These are phyloP conservation scores for Ephemerocybe angulata DNA, from an alignment of 768 basidiomycete genomes.

Conservation along the genomic window DNA sequence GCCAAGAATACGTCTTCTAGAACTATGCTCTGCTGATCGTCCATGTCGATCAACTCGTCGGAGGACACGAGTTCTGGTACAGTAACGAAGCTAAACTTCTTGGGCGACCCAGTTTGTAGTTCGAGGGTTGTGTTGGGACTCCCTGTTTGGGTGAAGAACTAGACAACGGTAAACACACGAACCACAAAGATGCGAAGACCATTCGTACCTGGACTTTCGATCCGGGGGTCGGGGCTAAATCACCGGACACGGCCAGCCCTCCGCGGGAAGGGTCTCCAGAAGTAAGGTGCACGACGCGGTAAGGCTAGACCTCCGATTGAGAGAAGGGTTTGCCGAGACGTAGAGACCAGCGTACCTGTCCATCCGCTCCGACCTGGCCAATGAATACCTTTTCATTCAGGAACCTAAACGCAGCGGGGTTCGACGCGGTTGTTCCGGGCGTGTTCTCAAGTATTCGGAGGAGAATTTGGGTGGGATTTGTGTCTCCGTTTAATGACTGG, in stretches of 20 bases:
- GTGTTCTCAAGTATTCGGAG: conserved; percentile 25
- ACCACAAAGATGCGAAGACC: background rate
- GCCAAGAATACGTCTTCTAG: conserved; percentile 38
- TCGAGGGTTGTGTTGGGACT: conserved; percentile 11
- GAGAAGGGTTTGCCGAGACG: background rate
- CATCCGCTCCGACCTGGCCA: conserved; percentile 34
- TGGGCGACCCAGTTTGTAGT: background rate
- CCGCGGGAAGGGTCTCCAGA: conserved; percentile 72
- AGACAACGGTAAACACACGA: conserved; percentile 2
- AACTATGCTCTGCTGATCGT: conserved; percentile 12
- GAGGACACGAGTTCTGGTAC: conserved; percentile 9
- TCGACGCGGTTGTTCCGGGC: background rate
- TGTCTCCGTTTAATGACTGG: conserved; percentile 43
- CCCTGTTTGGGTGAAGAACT: conserved; percentile 43
- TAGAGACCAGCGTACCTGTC: conserved; percentile 20
- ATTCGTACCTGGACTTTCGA: conserved; percentile 46
- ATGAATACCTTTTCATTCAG: conserved; percentile 53
- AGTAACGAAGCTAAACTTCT: conserved; percentile 13
- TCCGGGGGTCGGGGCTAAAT: conserved; percentile 48
- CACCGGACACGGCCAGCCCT: conserved; percentile 55
- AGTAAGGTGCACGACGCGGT: conserved; percentile 52
- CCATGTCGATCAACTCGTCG: background rate
- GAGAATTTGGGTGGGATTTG: conserved; percentile 61
- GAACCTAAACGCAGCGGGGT: background rate
- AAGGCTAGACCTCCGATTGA: conserved; percentile 28